Conservation (phyloP, 305 asterid genomes). For the Ajuga reptans region DNA sequence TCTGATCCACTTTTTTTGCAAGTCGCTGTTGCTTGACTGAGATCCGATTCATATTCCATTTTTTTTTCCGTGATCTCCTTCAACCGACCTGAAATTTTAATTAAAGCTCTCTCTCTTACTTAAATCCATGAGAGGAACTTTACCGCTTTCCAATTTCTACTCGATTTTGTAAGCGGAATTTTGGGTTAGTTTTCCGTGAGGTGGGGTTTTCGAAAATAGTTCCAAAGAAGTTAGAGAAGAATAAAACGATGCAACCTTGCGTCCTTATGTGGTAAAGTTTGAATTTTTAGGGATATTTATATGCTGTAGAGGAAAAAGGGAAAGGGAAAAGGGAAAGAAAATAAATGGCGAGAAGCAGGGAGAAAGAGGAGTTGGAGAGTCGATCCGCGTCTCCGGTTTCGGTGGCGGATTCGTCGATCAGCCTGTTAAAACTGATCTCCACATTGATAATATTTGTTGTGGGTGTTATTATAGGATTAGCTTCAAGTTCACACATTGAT, state of each 20-base stretch:
- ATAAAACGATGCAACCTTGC: slow-evolving; percentile 20
- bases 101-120: background rate
- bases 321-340: background rate
- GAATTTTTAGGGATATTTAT: background rate
- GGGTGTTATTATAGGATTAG: slow-evolving; percentile 79
- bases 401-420: slow-evolving; percentile 51
- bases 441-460: slow-evolving; percentile 61
- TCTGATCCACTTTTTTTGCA: slow-evolving; percentile 24
- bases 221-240: slow-evolving; percentile 1
- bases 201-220: slow-evolving; percentile 10
- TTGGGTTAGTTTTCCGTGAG: background rate
- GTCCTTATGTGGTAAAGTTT: slow-evolving; percentile 20
- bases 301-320: background rate
- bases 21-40: slow-evolving; percentile 15
- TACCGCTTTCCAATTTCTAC: slow-evolving; percentile 6
- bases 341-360: slow-evolving; percentile 48
- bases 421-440: slow-evolving; percentile 46
- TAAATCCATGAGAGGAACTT: background rate
- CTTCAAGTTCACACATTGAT: slow-evolving; percentile 72
- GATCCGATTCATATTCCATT: slow-evolving; percentile 20
- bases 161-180: background rate
- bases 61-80: slow-evolving; percentile 1
- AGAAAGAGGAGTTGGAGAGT: slow-evolving; percentile 47
- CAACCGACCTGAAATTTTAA: background rate
- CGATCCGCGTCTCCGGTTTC: slow-evolving; percentile 22